Evolutionary conservation across 257 asterid species (phyloP).

Genomic region (Vinca minor): DNA sequence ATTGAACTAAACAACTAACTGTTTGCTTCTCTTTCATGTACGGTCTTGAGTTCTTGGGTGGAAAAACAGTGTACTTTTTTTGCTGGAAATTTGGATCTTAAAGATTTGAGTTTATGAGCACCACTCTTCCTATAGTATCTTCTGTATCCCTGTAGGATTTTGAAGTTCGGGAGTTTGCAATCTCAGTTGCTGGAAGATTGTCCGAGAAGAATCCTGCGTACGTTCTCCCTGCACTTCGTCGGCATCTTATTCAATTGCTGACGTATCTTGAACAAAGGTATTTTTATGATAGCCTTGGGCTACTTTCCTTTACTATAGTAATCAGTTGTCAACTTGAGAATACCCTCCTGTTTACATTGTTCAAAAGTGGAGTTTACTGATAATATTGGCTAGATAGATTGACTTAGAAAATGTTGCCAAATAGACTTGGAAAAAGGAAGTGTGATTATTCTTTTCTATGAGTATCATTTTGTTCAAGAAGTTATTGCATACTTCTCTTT

Average conservation of each 20-base stretch:
- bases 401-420: too few relatives aligned
- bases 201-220: slow-evolving; percentile 99
- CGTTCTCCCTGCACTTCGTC: slow-evolving; percentile 98
- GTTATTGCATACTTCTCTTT: slow-evolving; percentile 21
- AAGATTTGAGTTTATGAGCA: neutral
- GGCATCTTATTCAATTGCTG: slow-evolving; percentile 91
- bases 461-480: slow-evolving; percentile 2
- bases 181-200: slow-evolving; percentile 91
- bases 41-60: neutral
- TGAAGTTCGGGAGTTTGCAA: slow-evolving; percentile 85
- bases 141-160: slow-evolving; percentile 44
- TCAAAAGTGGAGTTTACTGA: neutral
- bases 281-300: slow-evolving; percentile 1
- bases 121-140: neutral
- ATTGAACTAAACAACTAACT: neutral
- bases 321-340: neutral
- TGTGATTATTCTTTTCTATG: neutral
- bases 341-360: neutral
- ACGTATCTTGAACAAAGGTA: slow-evolving; percentile 96
- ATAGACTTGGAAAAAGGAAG: neutral
- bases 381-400: neutral
- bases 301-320: neutral
- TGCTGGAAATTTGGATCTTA: neutral
- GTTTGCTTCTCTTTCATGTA: neutral
- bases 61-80: neutral